These are phyloP conservation scores for Yamadazyma friedrichii DNA, from an alignment of 1,139 yeast species.

Conservation along the genomic window DNA sequence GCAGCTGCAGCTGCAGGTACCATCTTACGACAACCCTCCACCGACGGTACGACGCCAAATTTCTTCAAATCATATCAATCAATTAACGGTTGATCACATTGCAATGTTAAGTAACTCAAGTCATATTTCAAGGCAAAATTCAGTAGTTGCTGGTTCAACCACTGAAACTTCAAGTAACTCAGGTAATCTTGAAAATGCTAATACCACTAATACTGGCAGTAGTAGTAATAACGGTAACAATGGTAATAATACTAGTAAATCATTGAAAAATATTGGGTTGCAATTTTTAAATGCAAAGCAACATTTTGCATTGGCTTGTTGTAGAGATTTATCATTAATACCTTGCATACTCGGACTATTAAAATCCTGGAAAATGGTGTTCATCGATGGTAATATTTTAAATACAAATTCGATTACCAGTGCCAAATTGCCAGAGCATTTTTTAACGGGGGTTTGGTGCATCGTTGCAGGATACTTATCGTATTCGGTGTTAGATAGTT, in stretches of 20 bases:
- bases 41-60: constrained; percentile 1
- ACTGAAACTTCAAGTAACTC: constrained; percentile 5
- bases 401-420: constrained; percentile 28
- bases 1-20: neutral
- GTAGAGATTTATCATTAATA: constrained; percentile 69
- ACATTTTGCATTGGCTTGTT: constrained; percentile 69
- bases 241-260: constrained; percentile 5
- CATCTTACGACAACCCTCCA: neutral
- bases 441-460: constrained; percentile 78
- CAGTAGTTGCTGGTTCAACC: constrained; percentile 14
- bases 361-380: constrained; percentile 50
- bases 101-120: constrained; percentile 12
- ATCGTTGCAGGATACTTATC: constrained; percentile 82
- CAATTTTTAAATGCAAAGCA: constrained; percentile 72
- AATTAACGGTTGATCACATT: constrained; percentile 1
- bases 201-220: too few relatives aligned
- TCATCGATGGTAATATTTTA: constrained; percentile 22
- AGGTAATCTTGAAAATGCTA: neutral
- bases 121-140: constrained; percentile 16
- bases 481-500: constrained; percentile 80
- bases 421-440: constrained; percentile 67
- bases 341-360: constrained; percentile 62
- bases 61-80: constrained; percentile 3
- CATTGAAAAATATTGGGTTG: constrained; percentile 58
- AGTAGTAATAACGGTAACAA: constrained; percentile 3